Conservation (phyloP, 1,139 yeast genomes). For the Arxiozyma bovina region DNA sequence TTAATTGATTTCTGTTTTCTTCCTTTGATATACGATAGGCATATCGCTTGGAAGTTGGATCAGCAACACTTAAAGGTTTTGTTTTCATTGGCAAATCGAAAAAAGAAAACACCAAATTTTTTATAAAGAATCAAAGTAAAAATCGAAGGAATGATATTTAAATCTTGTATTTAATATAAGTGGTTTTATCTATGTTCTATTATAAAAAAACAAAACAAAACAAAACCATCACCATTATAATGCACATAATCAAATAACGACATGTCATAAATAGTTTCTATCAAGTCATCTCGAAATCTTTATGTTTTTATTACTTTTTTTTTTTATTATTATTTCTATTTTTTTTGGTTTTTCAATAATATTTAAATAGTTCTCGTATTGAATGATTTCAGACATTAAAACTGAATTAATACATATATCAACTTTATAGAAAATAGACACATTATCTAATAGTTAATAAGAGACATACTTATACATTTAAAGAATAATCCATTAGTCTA, state of each 20-base stretch:
- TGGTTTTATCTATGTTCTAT: no score
- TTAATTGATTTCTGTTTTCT: constrained; percentile 34
- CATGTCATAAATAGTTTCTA: no score
- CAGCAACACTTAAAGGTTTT: constrained; percentile 15
- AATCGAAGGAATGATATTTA: neutral
- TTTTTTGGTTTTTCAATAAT: neutral
- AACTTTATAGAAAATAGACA: neutral
- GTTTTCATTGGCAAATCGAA: constrained; percentile 14
- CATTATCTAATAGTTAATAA: no score
- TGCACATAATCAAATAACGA: no score
- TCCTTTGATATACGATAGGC: constrained; percentile 30
- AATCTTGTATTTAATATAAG: neutral
- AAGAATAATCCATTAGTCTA: neutral
- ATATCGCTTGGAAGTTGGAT: constrained; percentile 28
- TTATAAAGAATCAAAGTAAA: no score
- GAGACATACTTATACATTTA: neutral
- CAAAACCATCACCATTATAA: no score
- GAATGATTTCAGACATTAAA: neutral
- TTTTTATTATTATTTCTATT: neutral
- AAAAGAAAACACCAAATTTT: no score
- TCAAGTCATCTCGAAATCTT: neutral
- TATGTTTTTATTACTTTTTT: neutral
- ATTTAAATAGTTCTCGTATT: neutral
- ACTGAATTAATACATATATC: no score
- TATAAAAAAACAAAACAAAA: no score